A percentile compares a stretch with the other conserved stretches of the same genome.
Conservation (phyloP, 768 basidiomycete species). For the Antrodiella citrinella region DNA sequence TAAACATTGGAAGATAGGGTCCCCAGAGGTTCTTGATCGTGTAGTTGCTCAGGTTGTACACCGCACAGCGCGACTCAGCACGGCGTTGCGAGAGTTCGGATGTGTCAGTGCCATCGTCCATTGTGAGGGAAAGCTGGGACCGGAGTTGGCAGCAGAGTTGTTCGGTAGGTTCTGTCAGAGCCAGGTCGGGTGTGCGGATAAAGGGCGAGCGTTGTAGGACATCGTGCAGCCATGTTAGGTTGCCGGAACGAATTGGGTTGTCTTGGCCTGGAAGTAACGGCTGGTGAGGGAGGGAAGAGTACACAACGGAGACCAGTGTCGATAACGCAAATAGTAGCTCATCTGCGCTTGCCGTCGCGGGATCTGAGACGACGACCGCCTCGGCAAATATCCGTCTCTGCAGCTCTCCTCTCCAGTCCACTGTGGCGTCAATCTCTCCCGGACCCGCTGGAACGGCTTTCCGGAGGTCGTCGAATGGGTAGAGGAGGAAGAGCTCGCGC, state of each 20-base stretch:
- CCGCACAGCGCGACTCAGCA: conserved; percentile 42
- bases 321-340: conserved; percentile 25
- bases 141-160: conserved; percentile 38
- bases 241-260: conserved; percentile 25
- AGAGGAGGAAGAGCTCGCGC: conserved; percentile 52
- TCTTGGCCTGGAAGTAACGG: conserved; percentile 2
- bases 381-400: conserved; percentile 36
- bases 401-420: conserved; percentile 30
- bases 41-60: conserved; percentile 63
- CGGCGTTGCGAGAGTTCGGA: conserved; percentile 26
- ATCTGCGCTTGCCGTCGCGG: neutral
- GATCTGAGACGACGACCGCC: conserved; percentile 12
- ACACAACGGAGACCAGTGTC: conserved; percentile 27
- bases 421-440: neutral
- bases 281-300: conserved; percentile 8
- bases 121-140: conserved; percentile 35
- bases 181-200: conserved; percentile 1
- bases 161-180: neutral
- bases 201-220: conserved; percentile 30
- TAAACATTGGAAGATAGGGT: conserved; percentile 32
- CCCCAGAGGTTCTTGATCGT: conserved; percentile 44
- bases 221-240: conserved; percentile 38
- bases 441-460: conserved; percentile 14
- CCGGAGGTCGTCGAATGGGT: conserved; percentile 62
- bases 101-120: conserved; percentile 26